Base-by-base conservation (phyloP, 2,329 filamentous ascomycete species). In the Blastomyces emzantsi region DNA sequence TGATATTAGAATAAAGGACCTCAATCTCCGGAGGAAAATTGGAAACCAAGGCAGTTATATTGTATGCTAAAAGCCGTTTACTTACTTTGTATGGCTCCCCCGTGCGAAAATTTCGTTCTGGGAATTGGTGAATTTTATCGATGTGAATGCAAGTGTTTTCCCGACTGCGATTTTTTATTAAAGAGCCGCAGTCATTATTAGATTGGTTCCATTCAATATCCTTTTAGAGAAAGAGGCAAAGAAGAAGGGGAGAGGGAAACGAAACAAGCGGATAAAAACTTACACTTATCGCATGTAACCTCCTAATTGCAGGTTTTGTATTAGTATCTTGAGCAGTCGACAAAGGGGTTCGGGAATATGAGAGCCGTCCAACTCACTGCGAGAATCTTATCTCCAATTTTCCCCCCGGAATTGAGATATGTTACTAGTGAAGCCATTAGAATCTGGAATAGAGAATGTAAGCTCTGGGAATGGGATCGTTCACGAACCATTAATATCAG, bases 21-120 rank as follows among this genome's bases (percentile, higher is more conserved):
- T 15, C 30, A 49, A 28, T 4, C 36, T 39, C 19, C 13, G 2
- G 8, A 30, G 39, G 57, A 28, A 15, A 30, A 30, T 0, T 3
- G 49, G 3, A 5, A 60, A 6, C 7, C 19, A 45, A 15, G 33
- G 33, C 28, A 56, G 7, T 17, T 28, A 11, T 51, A 15, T 51
- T 28, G 11, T 28, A 6, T 51, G 30, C n/a, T 36, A 28, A 52
- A 52, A 36, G 45, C 5, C 11, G 60, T 28, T 25, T 45, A n/a
- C 77, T 70, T 71, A 85, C 79, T 89, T 89, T 1, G 86, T 88
- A 73, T 89, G 86, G 69, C 86, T 88, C 2, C 86, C 86, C 64
- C 86, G 77, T 1, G 86, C 86, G 62, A 88, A 82, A 9, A 87
- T 65, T 60, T 87, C 81, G 58, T 85, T 79, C 63, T 83, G 82